A percentile compares a stretch with the other conserved stretches of the same genome.
Evolutionary conservation across 78 protist species (phyloP).

Genomic region (Ministeria vibrans): DNA sequence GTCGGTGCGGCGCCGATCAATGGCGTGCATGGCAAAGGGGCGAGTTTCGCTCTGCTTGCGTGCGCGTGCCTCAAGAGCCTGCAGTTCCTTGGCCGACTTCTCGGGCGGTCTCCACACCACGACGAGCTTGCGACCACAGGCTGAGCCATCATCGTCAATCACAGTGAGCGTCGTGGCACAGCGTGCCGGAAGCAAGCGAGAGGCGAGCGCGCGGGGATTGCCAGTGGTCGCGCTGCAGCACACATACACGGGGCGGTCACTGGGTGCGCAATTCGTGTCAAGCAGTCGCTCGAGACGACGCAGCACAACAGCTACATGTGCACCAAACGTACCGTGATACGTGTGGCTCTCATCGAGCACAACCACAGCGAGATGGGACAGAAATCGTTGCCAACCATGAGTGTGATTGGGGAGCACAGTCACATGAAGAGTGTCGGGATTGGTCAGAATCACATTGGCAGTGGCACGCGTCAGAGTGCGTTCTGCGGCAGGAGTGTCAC

Average conservation of each 20-base stretch:
- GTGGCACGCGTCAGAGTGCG: neutral
- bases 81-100: neutral
- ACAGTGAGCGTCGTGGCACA: neutral
- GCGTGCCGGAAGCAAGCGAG: neutral
- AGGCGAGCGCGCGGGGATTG: constrained; percentile 25
- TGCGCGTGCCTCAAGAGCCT: neutral
- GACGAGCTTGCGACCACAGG: constrained; percentile 14
- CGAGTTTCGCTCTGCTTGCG: neutral
- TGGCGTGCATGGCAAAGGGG: neutral
- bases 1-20: neutral
- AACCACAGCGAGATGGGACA: neutral
- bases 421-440: constrained; percentile 54
- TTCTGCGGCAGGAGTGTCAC: constrained; percentile 1
- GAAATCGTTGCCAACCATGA: neutral
- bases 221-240: constrained; percentile 44
- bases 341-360: constrained; percentile 48
- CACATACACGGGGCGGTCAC: constrained; percentile 3
- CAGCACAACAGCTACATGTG: constrained; percentile 34
- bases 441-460: constrained; percentile 26
- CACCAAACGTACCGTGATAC: constrained; percentile 44
- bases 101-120: constrained; percentile 41
- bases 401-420: constrained; percentile 26
- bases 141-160: constrained; percentile 27
- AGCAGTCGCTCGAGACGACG: constrained; percentile 41
- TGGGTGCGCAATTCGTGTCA: no score